Base-by-base conservation (phyloP, 441 rosid species). In the Daphne laureola region DNA sequence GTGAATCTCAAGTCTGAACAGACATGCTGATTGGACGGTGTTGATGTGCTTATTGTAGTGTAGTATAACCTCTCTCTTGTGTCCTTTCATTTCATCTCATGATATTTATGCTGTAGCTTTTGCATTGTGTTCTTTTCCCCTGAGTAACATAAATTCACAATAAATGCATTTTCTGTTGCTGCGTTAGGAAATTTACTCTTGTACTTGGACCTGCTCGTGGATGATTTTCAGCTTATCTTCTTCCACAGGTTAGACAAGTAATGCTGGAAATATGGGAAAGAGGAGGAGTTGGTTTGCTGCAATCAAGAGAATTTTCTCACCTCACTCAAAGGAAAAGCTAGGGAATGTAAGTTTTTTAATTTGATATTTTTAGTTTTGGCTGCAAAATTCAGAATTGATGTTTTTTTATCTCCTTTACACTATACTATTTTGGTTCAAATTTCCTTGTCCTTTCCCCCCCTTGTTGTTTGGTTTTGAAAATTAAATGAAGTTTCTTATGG, bases 271-370 rank as follows among this genome's bases (percentile, higher is more conserved):
- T 54, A 91, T 91, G 98, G 91, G 95, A 63, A 91, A 88, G 90
- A 84, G 79, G 73, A 91, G 93, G 54, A 80, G 87, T 65, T 91
- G 95, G 98, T 78, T 88, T 79, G 78, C 95, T 55, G 89, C 93
- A 49, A 82, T 91, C 67, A 91, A 91, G 73, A 86, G 76, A 65
- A 87, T 82, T 58, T 91, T 91, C 65, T 51, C 65, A 59, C 75
- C 86, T 60, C 73, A 76, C 57, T 72, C 95, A 51, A 83, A 86
- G 78, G 91, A 86, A 67, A 91, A 86, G 66, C 70, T 75, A 64
- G 67, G 60, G 65, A 75, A 68, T 70, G 93, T 90, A 70, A 83
- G 86, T 67, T n/a, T n/a, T n/a, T n/a, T n/a, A n/a, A 0, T 48
- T 17, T 48, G 12, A 17, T 27, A 27, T 27, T 27, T 27, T 27